Evolutionary conservation across 495 filamentous ascomycete genomes (phyloP).

Genomic region (Thermothielavioides terrestris): DNA sequence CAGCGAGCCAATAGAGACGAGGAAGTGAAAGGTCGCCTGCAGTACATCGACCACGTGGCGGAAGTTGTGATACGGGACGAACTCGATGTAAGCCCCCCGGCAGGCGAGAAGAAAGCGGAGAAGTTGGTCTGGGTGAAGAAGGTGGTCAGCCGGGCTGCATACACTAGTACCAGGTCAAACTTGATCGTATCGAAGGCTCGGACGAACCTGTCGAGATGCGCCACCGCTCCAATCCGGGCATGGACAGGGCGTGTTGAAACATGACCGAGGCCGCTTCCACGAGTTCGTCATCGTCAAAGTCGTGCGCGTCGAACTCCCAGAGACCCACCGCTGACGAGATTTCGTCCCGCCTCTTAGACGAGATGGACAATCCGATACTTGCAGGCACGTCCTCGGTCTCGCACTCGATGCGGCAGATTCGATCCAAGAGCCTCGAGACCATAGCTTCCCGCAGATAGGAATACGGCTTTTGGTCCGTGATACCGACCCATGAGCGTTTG

Average conservation of each 20-base stretch:
- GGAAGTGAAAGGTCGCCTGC: constrained; percentile 86
- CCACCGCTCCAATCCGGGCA: constrained; percentile 75
- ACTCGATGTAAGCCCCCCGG: constrained; percentile 81
- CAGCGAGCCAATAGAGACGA: constrained; percentile 72
- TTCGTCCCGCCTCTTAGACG: constrained; percentile 47
- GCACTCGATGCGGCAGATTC: constrained; percentile 68
- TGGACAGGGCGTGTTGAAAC: constrained; percentile 76
- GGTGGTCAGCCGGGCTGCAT: constrained; percentile 14
- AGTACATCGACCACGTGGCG: constrained; percentile 93
- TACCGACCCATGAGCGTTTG: constrained; percentile 86
- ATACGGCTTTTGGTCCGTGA: constrained; percentile 80
- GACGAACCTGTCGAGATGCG: constrained; percentile 61
- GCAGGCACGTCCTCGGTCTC: constrained; percentile 36
- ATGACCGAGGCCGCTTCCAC: constrained; percentile 71
- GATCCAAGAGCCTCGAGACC: constrained; percentile 85
- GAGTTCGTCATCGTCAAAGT: constrained; percentile 82
- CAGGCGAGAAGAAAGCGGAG: constrained; percentile 74
- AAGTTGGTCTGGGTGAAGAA: constrained; percentile 51
- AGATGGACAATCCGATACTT: constrained; percentile 40
- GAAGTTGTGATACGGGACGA: constrained; percentile 98
- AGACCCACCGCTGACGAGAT: constrained; percentile 63
- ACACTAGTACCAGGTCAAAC: background rate
- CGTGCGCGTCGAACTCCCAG: constrained; percentile 85
- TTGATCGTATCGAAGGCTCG: background rate
- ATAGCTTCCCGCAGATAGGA: constrained; percentile 75